These are phyloP conservation scores for Thermothielavioides terrestris DNA, from an alignment of 495 filamentous ascomycete species.

Conservation along the genomic window DNA sequence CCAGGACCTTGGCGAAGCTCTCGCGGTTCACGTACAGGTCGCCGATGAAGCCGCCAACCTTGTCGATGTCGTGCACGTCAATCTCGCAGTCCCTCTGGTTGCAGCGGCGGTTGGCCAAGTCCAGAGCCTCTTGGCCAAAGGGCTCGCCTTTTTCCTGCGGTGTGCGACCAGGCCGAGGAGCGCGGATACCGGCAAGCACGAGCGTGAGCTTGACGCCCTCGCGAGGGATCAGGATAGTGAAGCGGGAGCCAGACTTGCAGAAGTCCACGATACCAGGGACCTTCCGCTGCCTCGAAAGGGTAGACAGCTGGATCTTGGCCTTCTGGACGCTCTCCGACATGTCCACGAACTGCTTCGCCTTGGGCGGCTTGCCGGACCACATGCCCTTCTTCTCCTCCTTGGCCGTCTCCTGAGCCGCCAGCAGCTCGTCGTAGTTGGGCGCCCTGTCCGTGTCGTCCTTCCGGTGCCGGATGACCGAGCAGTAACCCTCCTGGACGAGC, in stretches of 20 bases:
- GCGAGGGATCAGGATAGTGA: slow-evolving; percentile 83
- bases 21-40: slow-evolving; percentile 89
- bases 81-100: slow-evolving; percentile 96
- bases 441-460: slow-evolving; percentile 88
- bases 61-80: slow-evolving; percentile 89
- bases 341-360: slow-evolving; percentile 71
- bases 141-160: slow-evolving; percentile 78
- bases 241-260: slow-evolving; percentile 90
- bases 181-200: slow-evolving; percentile 87
- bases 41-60: slow-evolving; percentile 95
- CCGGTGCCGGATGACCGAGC: slow-evolving; percentile 86
- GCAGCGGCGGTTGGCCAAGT: slow-evolving; percentile 76
- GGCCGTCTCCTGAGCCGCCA: slow-evolving; percentile 80
- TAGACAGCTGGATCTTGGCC: slow-evolving; percentile 83
- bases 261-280: slow-evolving; percentile 95
- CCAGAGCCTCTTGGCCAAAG: slow-evolving; percentile 89
- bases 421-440: slow-evolving; percentile 84
- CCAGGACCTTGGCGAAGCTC: slow-evolving; percentile 86
- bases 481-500: slow-evolving; percentile 85
- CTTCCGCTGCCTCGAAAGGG: slow-evolving; percentile 78
- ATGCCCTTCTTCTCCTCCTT: slow-evolving; percentile 81
- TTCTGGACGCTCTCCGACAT: slow-evolving; percentile 89
- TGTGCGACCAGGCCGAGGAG: slow-evolving; percentile 81
- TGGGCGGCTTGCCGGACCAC: slow-evolving; percentile 79
- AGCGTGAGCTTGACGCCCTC: slow-evolving; percentile 93